Percentiles rank a stretch among this genome's conserved stretches.
phyloP scores from a whole-genome alignment of 257 asterid species.

The Solanum neorickii region DNA sequence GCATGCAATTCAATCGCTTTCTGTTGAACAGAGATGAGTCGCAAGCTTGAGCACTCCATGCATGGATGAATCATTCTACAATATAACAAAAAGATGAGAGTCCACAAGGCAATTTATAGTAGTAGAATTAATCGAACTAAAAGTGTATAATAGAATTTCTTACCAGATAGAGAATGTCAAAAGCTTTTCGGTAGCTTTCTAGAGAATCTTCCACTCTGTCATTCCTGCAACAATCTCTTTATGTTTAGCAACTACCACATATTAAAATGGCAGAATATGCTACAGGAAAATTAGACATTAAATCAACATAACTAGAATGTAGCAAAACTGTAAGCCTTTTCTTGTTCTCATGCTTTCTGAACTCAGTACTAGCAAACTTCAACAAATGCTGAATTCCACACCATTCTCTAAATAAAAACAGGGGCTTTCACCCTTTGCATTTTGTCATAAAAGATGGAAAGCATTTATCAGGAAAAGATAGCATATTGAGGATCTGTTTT shows the following conservation, averaged over 20 bases:
- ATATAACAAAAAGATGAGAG: background rate
- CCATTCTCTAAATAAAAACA: background rate
- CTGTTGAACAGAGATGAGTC: conserved; percentile 54
- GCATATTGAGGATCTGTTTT: background rate
- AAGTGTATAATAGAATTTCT: conserved; percentile 4
- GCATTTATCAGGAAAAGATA: background rate
- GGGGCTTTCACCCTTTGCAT: background rate
- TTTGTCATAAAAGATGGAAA: background rate
- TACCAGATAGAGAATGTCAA: conserved; percentile 78
- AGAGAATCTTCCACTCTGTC: conserved; percentile 64
- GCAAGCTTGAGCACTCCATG: conserved; percentile 71
- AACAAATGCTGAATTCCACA: background rate
- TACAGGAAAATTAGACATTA: background rate
- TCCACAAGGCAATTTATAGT: background rate
- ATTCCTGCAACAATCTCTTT: conserved; percentile 41
- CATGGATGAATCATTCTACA: conserved; percentile 79
- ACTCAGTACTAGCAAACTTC: background rate
- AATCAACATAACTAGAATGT: background rate
- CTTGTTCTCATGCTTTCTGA: background rate
- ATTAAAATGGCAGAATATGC: background rate
- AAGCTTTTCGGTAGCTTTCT: conserved; percentile 54
- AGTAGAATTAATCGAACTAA: background rate
- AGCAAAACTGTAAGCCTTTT: background rate
- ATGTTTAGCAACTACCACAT: background rate
- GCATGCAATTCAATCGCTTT: conserved; percentile 7